A percentile compares a stretch with the other conserved stretches of the same genome.
These are phyloP conservation scores for Synchytrium microbalum DNA, from an alignment of 371 early-diverging fungal genomes.

Conservation along the genomic window DNA sequence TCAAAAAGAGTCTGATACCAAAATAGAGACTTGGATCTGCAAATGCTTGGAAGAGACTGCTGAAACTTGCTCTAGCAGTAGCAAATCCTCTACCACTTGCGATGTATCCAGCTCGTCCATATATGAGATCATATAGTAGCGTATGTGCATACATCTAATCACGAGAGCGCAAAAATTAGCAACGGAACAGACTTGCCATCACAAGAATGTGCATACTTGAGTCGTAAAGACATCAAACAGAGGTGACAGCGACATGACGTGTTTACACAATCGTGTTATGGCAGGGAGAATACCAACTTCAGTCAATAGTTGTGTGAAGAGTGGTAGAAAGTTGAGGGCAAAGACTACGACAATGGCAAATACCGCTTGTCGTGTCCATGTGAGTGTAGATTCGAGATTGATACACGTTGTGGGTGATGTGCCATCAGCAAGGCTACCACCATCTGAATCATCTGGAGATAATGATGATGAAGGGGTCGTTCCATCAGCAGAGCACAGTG, in stretches of 20 bases:
- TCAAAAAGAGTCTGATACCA: conserved; percentile 55
- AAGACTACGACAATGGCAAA: conserved; percentile 22
- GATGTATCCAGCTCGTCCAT: conserved; percentile 66
- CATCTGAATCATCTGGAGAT: conserved; percentile 26
- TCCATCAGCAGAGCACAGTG: conserved; percentile 36
- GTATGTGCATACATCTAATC: conserved; percentile 66
- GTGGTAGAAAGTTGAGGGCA: conserved; percentile 65
- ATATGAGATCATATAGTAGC: conserved; percentile 69
- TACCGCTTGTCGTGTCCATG: conserved; percentile 73
- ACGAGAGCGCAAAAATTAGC: no score
- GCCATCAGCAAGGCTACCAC: not conserved
- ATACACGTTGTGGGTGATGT: conserved; percentile 49
- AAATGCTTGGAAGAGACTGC: conserved; percentile 68
- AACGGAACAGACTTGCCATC: not conserved
- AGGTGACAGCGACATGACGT: conserved; percentile 74
- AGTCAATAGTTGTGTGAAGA: conserved; percentile 76
- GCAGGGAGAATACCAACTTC: conserved; percentile 77
- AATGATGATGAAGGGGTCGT: conserved; percentile 33
- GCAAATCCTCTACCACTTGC: conserved; percentile 89
- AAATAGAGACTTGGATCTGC: conserved; percentile 70
- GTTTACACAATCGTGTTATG: conserved; percentile 66
- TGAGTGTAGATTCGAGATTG: conserved; percentile 62
- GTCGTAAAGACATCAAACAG: conserved; percentile 87
- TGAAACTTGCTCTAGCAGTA: conserved; percentile 73
- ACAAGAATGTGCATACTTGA: conserved; percentile 32